Evolutionary conservation across 2,329 filamentous ascomycete species (phyloP).

Genomic region (Blastomyces parvus): DNA sequence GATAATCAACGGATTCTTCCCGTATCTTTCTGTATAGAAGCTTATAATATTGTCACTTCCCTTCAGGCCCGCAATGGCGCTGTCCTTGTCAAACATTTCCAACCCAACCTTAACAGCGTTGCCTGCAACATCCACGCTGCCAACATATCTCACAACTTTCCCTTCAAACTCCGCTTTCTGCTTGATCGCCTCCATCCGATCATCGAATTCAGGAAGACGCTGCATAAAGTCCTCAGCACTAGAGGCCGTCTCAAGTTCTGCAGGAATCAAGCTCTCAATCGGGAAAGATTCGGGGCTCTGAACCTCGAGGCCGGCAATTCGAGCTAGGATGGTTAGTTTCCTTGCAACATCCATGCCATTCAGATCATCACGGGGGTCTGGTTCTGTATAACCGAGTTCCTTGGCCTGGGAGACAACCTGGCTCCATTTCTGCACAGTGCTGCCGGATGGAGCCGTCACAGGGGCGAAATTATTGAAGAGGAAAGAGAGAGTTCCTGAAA

Average conservation of each 20-base stretch:
- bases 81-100: constrained; percentile 76
- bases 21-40: constrained; percentile 95
- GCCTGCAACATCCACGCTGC: constrained; percentile 75
- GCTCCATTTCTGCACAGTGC: constrained; percentile 61
- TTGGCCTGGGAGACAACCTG: constrained; percentile 88
- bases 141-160: constrained; percentile 90
- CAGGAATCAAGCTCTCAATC: constrained; percentile 85
- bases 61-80: constrained; percentile 88
- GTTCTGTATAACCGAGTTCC: constrained; percentile 83
- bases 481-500: constrained; percentile 96
- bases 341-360: constrained; percentile 87
- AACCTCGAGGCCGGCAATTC: constrained; percentile 71
- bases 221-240: constrained; percentile 80
- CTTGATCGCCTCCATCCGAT: constrained; percentile 83
- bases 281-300: constrained; percentile 82
- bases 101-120: constrained; percentile 84
- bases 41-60: constrained; percentile 98
- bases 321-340: constrained; percentile 88
- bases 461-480: constrained; percentile 97
- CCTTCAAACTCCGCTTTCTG: constrained; percentile 72
- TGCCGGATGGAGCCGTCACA: constrained; percentile 53
- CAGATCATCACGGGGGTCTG: constrained; percentile 74
- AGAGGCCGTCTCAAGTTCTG: constrained; percentile 65
- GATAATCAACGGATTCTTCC: constrained; percentile 79
- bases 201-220: constrained; percentile 70